Evolutionary conservation across 805 yeast species (phyloP).

Genomic region (Schwanniomyces polymorphus): DNA sequence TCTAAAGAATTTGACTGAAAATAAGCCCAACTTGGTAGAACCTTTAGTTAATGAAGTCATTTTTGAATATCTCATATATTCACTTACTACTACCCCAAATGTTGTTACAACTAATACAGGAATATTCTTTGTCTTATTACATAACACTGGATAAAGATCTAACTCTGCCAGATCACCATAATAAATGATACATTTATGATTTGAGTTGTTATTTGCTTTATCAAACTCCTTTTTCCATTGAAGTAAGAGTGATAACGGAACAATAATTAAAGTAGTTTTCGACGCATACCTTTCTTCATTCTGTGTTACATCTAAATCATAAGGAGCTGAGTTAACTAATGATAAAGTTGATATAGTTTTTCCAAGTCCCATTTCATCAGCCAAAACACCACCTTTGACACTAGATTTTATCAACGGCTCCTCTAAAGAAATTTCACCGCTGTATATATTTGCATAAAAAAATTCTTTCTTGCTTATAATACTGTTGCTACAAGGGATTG

Average conservation of each 20-base stretch:
- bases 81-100: constrained; percentile 82
- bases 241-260: constrained; percentile 86
- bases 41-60: constrained; percentile 16
- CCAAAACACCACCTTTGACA: constrained; percentile 81
- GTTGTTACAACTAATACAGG: constrained; percentile 80
- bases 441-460: constrained; percentile 77
- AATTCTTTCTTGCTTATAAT: constrained; percentile 9
- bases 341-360: constrained; percentile 85
- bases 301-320: constrained; percentile 32
- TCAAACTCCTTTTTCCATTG: constrained; percentile 89
- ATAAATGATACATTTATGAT: constrained; percentile 57
- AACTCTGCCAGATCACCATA: constrained; percentile 66
- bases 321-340: constrained; percentile 64
- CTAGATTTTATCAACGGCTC: constrained; percentile 64
- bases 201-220: constrained; percentile 49
- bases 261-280: constrained; percentile 73
- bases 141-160: constrained; percentile 48
- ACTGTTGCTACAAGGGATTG: neutral
- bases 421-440: constrained; percentile 72
- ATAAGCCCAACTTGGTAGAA: constrained; percentile 53
- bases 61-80: constrained; percentile 52
- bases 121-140: constrained; percentile 38
- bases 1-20: constrained; percentile 71
- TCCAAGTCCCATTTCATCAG: constrained; percentile 97
- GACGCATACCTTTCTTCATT: constrained; percentile 50